Evolutionary conservation across 2,329 filamentous ascomycete species (phyloP).

Genomic region (Tolypocladium ovalisporum): DNA sequence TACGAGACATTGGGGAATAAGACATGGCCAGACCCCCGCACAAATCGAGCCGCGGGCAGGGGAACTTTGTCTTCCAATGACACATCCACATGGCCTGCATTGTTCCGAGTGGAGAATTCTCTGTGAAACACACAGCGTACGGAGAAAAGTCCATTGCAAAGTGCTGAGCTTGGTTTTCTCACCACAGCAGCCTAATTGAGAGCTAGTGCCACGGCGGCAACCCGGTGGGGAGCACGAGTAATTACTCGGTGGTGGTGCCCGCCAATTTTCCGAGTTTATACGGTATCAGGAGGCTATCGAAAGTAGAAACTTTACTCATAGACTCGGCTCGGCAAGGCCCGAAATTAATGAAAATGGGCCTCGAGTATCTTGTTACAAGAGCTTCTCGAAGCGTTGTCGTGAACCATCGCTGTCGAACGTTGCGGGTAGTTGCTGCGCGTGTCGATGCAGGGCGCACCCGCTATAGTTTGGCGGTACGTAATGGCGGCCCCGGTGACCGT

Average conservation of each 20-base stretch:
- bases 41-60: neutral
- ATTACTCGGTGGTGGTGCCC: too few relatives aligned
- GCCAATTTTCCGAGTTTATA: too few relatives aligned
- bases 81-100: neutral
- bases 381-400: neutral
- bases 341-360: too few relatives aligned
- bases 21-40: neutral
- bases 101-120: neutral
- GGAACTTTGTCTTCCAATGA: neutral
- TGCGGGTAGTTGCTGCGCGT: neutral
- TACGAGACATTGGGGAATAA: neutral
- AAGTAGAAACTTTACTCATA: neutral
- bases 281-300: neutral
- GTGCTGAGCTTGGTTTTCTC: neutral
- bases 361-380: too few relatives aligned
- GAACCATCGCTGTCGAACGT: neutral
- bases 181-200: neutral
- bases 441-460: neutral
- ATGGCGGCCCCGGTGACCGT: neutral
- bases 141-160: neutral
- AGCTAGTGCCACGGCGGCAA: neutral
- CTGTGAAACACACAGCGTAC: neutral
- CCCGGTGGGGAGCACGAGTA: too few relatives aligned
- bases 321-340: neutral
- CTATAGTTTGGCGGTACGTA: neutral